These are phyloP conservation scores for Salix caprea DNA, from an alignment of 345 rosid species.

Conservation along the genomic window DNA sequence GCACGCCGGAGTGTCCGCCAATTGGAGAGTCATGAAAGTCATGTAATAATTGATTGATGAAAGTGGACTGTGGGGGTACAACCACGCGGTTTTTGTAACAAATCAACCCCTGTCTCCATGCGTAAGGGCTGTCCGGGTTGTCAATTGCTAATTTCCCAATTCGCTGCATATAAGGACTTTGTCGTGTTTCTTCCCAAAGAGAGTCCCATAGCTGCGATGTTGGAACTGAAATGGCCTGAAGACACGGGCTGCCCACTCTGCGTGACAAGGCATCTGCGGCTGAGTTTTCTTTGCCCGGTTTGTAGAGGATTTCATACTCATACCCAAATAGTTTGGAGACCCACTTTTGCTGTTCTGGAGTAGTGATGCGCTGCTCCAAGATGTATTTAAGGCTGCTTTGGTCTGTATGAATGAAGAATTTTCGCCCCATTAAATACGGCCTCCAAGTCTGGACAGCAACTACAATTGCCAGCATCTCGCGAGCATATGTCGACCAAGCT, in stretches of 20 bases:
- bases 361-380: neutral
- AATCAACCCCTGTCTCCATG: neutral
- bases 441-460: neutral
- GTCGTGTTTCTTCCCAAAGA: accelerated
- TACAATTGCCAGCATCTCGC: neutral
- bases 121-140: neutral
- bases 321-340: neutral
- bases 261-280: no score
- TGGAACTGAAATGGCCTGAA: no score
- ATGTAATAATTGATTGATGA: no score
- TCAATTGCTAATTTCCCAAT: neutral
- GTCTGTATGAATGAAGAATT: neutral
- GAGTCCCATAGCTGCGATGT: no score
- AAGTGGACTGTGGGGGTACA: neutral
- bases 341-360: neutral
- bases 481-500: neutral
- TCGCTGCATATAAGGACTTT: no score
- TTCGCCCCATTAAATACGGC: neutral
- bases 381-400: neutral
- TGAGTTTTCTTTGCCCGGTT: no score
- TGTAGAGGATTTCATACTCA: no score
- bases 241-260: no score
- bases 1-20: no score
- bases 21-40: no score
- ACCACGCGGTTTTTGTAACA: neutral